These are phyloP conservation scores for Pyronema omphalodes DNA, from an alignment of 495 filamentous ascomycete species.

Conservation along the genomic window DNA sequence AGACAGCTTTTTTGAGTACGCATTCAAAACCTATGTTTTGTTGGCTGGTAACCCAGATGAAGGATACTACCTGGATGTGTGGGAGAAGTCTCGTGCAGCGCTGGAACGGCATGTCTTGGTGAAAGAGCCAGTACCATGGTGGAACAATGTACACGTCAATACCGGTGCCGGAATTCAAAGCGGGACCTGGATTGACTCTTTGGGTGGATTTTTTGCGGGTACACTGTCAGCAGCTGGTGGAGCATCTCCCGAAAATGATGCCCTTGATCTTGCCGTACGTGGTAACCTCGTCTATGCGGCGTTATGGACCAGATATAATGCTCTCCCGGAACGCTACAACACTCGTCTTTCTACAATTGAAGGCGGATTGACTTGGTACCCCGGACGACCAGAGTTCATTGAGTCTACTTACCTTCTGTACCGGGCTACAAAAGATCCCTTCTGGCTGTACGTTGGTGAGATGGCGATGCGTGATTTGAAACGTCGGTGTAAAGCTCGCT, in stretches of 20 bases:
- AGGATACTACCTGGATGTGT: slow-evolving; percentile 61
- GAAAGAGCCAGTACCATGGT: slow-evolving; percentile 57
- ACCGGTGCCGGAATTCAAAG: slow-evolving; percentile 46
- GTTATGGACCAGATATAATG: slow-evolving; percentile 83
- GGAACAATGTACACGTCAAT: slow-evolving; percentile 70
- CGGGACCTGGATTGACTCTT: slow-evolving; percentile 70
- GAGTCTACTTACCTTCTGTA: slow-evolving; percentile 91
- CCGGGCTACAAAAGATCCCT: slow-evolving; percentile 80
- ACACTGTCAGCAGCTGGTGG: slow-evolving; percentile 62
- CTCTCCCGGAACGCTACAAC: slow-evolving; percentile 86
- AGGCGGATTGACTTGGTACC: slow-evolving; percentile 80
- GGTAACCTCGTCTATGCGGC: slow-evolving; percentile 80
- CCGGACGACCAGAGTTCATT: slow-evolving; percentile 84
- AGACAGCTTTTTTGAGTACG: slow-evolving; percentile 97
- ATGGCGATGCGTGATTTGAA: slow-evolving; percentile 85
- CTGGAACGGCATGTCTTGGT: slow-evolving; percentile 79
- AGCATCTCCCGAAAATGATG: slow-evolving; percentile 12
- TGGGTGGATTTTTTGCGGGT: slow-evolving; percentile 88
- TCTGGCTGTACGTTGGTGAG: slow-evolving; percentile 89
- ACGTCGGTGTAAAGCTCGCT: slow-evolving; percentile 76
- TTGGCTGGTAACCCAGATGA: slow-evolving; percentile 65
- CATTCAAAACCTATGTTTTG: slow-evolving; percentile 78
- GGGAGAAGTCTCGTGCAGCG: slow-evolving; percentile 66
- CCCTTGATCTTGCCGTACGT: slow-evolving; percentile 75
- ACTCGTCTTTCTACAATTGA: slow-evolving; percentile 70